These are phyloP conservation scores for Pyrenophora seminiperda DNA, from an alignment of 2,329 filamentous ascomycete species.

Conservation along the genomic window DNA sequence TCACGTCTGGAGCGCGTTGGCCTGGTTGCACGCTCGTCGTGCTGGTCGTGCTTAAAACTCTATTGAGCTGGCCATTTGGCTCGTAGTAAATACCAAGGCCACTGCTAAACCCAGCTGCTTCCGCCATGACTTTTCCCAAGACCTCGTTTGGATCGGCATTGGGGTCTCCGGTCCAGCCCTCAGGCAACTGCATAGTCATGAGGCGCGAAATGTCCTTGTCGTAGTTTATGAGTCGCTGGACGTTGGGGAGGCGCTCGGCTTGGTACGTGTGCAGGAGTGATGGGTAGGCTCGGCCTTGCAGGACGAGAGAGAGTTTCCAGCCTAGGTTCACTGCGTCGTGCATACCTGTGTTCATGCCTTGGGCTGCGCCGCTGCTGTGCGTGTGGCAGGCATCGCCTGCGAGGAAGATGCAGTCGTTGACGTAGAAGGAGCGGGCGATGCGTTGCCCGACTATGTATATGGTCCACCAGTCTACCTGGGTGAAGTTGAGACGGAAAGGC, in stretches of 20 bases:
- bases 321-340: slow-evolving; percentile 61
- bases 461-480: slow-evolving; percentile 53
- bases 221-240: slow-evolving; percentile 49
- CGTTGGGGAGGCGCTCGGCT: slow-evolving; percentile 56
- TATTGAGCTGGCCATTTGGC: slow-evolving; percentile 44
- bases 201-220: slow-evolving; percentile 44
- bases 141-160: slow-evolving; percentile 37
- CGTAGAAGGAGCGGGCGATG: slow-evolving; percentile 41
- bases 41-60: slow-evolving; percentile 9
- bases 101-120: slow-evolving; percentile 38
- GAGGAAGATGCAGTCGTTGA: slow-evolving; percentile 56
- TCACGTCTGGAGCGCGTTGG: slow-evolving; percentile 54
- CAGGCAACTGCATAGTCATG: slow-evolving; percentile 44
- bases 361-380: slow-evolving; percentile 61
- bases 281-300: slow-evolving; percentile 47
- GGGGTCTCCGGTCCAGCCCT: slow-evolving; percentile 39
- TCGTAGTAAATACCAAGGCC: slow-evolving; percentile 44
- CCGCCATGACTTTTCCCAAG: slow-evolving; percentile 32
- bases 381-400: slow-evolving; percentile 64
- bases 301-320: slow-evolving; percentile 59
- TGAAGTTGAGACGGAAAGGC: slow-evolving; percentile 49
- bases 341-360: slow-evolving; percentile 64
- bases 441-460: slow-evolving; percentile 53
- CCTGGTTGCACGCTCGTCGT: slow-evolving; percentile 46
- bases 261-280: slow-evolving; percentile 57